These are phyloP conservation scores for Alternaria panax DNA, from an alignment of 2,329 filamentous ascomycete species.

Conservation along the genomic window DNA sequence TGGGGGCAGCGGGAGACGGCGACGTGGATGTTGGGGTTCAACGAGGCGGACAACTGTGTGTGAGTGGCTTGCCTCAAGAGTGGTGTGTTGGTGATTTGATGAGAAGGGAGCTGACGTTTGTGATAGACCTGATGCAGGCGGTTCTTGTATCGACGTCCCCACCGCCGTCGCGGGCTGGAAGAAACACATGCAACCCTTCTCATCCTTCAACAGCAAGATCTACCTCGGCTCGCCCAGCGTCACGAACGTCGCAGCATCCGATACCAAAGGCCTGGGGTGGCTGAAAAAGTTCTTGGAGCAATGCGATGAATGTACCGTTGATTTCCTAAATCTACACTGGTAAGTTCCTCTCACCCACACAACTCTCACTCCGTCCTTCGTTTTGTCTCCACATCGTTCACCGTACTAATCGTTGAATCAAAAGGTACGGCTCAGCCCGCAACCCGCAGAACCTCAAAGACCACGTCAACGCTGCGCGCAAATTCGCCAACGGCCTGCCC, in stretches of 20 bases:
- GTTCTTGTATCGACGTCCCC: constrained; percentile 32
- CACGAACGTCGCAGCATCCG: constrained; percentile 30
- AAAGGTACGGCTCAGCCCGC: constrained; percentile 28
- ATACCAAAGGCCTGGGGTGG: constrained; percentile 32
- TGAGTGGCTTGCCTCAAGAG: no score
- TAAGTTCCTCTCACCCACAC: constrained; percentile 8
- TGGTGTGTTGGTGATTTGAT: no score
- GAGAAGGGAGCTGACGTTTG: no score
- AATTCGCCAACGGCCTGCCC: constrained; percentile 60
- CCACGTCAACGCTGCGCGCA: constrained; percentile 41
- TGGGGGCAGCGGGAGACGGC: not conserved
- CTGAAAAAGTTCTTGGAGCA: constrained; percentile 35
- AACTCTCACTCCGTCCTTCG: no score
- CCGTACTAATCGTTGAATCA: not conserved
- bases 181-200: constrained; percentile 29
- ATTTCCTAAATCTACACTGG: constrained; percentile 48
- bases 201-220: constrained; percentile 23
- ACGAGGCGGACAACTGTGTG: constrained; percentile 46
- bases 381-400: no score
- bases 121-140: constrained; percentile 24
- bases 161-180: constrained; percentile 25
- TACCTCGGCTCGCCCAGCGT: constrained; percentile 44
- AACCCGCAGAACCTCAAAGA: constrained; percentile 42
- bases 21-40: constrained; percentile 41
- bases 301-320: constrained; percentile 43